Evolutionary conservation across 2,329 filamentous ascomycete species (phyloP), one percentile per base, ranked within the genome.

Genomic region (Didymella arachidicola): DNA sequence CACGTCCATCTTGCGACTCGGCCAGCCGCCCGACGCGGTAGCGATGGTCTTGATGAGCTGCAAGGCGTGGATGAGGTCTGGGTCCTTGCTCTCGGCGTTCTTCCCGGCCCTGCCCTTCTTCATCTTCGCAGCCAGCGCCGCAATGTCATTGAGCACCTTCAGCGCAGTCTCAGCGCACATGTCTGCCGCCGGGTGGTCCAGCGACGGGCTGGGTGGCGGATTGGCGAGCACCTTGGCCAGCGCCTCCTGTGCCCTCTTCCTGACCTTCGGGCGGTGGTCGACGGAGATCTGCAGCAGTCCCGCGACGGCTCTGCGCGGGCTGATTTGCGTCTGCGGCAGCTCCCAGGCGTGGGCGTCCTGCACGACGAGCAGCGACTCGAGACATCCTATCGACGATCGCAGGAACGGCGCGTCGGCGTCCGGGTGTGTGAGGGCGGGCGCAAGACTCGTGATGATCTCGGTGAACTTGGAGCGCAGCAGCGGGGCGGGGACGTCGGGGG

Each of bases 141-240:
- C 87, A 51, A 96, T 83, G 62, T 93, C 89, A 67, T 88, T 86
- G 62, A 98, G 81, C 75, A 89, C 93, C 77, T 88, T 87, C 79
- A 97, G 84, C 22, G 92, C 92, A 26, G 91, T 93, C 77, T 97
- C 92, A 18, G 95, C 95, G 79, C 94, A 98, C 88, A 98, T 94
- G 74, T 97, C 93, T 45, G 94, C 91, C 26, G 93, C 95, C 1
- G 95, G 95, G 74, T 99, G 95, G 67, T 99, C 95, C 60, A 97
- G 80, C 3, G 92, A 93, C 1, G 95, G 95, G 64, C 92, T 97
- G 0, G 94, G 93, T 0, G 95, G 95, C 8, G 93, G 91, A 61
- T 88, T 90, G 77, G 89, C 89, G 57, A 99, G 84, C 4, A 99
- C 88, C 63, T 89, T 91, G 52, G 89, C 88, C 66, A 99, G 79